Conservation (phyloP, 176 grass and related monocot genomes). For the Calamus simplicifolius region DNA sequence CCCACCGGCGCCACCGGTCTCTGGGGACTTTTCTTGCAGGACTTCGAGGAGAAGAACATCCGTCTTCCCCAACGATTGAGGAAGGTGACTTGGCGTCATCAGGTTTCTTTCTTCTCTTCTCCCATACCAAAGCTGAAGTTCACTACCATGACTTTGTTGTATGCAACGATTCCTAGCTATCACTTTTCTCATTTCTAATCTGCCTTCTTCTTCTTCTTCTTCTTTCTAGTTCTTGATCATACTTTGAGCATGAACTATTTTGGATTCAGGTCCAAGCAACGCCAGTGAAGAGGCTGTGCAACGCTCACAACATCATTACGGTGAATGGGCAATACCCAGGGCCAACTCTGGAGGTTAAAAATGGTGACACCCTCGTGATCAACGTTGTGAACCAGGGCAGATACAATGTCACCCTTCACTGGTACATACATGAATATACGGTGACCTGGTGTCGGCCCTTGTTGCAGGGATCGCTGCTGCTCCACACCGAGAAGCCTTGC, state of each 20-base stretch:
- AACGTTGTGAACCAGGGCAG: constrained; percentile 44
- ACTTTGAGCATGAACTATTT: background rate
- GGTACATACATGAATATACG: constrained; percentile 21
- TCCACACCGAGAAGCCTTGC: too few species aligned
- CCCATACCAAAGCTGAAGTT: constrained; percentile 28
- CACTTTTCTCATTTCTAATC: too few species aligned
- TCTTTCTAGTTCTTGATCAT: too few species aligned
- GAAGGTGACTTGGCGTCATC: too few species aligned
- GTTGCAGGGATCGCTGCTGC: too few species aligned
- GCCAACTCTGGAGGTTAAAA: constrained; percentile 48
- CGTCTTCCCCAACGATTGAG: too few species aligned
- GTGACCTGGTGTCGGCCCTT: too few species aligned
- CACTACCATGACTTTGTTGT: constrained; percentile 79
- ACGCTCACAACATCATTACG: constrained; percentile 31
- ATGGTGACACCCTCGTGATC: constrained; percentile 58
- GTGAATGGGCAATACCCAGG: constrained; percentile 86
- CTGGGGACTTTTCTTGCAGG: too few species aligned
- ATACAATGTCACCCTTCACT: constrained; percentile 67
- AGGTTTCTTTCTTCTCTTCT: constrained; percentile 17
- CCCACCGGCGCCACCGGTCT: too few species aligned
- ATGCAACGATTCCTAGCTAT: background rate
- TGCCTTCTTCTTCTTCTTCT: too few species aligned
- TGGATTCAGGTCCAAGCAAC: constrained; percentile 47
- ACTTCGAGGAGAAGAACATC: too few species aligned
- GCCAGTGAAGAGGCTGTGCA: constrained; percentile 82